Evolutionary conservation across 1,284 basidiomycete genomes (phyloP), one percentile per base, ranked within the genome.

Genomic region (Schizophyllum amplum): DNA sequence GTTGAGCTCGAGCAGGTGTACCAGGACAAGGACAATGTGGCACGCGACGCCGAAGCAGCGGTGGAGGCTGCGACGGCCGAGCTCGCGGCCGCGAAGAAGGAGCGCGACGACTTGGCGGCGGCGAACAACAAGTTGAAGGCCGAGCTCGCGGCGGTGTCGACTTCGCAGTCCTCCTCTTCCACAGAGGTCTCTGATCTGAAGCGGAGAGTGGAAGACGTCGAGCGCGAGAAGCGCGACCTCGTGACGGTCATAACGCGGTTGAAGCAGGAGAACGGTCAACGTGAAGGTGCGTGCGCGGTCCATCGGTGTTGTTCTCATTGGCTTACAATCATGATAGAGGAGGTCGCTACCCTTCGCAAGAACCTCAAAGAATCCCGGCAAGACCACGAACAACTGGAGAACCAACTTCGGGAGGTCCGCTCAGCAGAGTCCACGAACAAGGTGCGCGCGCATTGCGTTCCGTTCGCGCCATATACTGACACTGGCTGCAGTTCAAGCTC

Each of bases 161-260:
- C 61, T 25, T 79, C 83, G 0, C 81, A 84, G 47, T 75, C 78
- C 1, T 72, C 80, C 0, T 84, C 87, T 1, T 81, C 81, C 0
- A 72, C 78, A 1, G 87, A 90, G 63, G 68, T 83, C 3, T 81
- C 81, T 33, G 68, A 71, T 2, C 67, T 89, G 46, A 82, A 78
- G 62, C 76, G 72, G 57, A 79, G 81, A 42, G 72, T 87, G 3
- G 84, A 88, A 4, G 85, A 90, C 63, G 78, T 79, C 1, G 88
- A 92, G 62, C 77, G 84, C 51, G 90, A 92, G 73, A 92, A 92
- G 68, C 80, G 88, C 24, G 88, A 91, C 60, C 76, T 92, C 53
- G 74, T 93, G 46, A 78, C 76, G 46, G 84, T 90, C 23, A 80
- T 92, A 9, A 88, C 83, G 67, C 78, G 87, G 55, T 67, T 90